Percentiles rank a stretch among this genome's conserved stretches.
These are phyloP conservation scores for Lichtheimia hyalospora DNA, from an alignment of 371 early-diverging fungal genomes.

Conservation along the genomic window DNA sequence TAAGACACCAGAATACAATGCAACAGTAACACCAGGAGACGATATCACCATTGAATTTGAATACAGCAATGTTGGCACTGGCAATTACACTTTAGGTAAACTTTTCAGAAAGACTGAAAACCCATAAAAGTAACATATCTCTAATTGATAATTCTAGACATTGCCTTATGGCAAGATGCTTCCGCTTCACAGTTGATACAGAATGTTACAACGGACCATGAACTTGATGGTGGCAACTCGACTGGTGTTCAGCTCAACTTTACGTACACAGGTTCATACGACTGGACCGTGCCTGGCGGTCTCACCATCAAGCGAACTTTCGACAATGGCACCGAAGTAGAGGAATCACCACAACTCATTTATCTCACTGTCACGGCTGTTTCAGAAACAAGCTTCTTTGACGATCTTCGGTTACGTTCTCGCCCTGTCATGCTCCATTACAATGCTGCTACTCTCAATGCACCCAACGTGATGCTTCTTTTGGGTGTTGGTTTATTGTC, in stretches of 20 bases:
- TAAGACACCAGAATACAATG: conserved; percentile 25
- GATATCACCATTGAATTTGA: conserved; percentile 27
- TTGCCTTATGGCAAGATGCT: conserved; percentile 32
- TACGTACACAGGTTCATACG: conserved; percentile 29
- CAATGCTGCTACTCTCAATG: conserved; percentile 3
- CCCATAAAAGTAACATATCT: no score
- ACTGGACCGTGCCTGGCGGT: conserved; percentile 37
- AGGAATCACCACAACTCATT: background rate
- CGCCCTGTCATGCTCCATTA: conserved; percentile 11
- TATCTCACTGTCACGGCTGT: conserved; percentile 7
- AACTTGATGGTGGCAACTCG: conserved; percentile 27
- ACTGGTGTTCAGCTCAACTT: conserved; percentile 26
- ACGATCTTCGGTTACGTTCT: background rate
- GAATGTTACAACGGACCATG: conserved; percentile 19
- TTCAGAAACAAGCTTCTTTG: background rate
- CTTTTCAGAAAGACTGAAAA: no score
- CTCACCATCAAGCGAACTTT: conserved; percentile 2
- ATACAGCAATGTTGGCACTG: conserved; percentile 43
- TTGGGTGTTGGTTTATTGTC: background rate
- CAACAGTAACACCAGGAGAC: conserved; percentile 29
- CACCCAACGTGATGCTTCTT: conserved; percentile 1
- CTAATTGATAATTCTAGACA: background rate
- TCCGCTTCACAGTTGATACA: conserved; percentile 9
- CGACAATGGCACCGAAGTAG: conserved; percentile 1
- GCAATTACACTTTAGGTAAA: conserved; percentile 24